Evolutionary conservation across 2,329 filamentous ascomycete genomes (phyloP), one percentile per base, ranked within the genome.

Genomic region (Bipolaris cookei): DNA sequence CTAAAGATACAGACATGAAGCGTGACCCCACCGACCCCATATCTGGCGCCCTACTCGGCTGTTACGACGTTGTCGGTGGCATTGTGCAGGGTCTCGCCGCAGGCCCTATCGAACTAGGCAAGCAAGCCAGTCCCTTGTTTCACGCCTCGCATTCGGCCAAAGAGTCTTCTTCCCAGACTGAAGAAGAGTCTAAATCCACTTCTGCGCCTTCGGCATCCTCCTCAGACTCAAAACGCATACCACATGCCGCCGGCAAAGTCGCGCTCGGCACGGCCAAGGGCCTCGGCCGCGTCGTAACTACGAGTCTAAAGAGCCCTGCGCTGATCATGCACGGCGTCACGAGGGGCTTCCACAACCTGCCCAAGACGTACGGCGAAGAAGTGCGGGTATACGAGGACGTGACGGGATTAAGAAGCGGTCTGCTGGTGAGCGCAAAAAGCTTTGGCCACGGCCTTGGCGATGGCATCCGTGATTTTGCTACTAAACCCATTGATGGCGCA

Each of bases 321-420:
- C 90, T 94, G 68, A 88, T 96, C 58, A 90, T 90, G 48, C 78
- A 96, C 42, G 89, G 89, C 0, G 75, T 96, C 32, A 89, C 92
- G 1, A 88, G 89, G 73, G 92, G 92, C 0, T 96, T 96, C 72
- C 89, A 93, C 68, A 96, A 97, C 67, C 87, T 90, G 7, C 92
- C 92, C 0, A 88, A 86, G 63, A 79, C 96, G 1, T 96, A 96
- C 70, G 90, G 92, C 34, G 92, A 97, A 67, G 85, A 90, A 2
- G 86, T 96, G 0, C 84, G 90, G 5, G 87, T 89, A 7, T 79
- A 84, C 1, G 88, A 91, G 56, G 90, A 90, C 63, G 89, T 97
- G 4, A 91, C 89, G 0, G 89, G 87, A 44, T 77, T 96, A 46
- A 82, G 84, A 42, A 90, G 87, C 59, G 92, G 92, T 0, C 76